phyloP scores from a whole-genome alignment of 1,139 yeast species.

The Geotrichum europaeum region DNA sequence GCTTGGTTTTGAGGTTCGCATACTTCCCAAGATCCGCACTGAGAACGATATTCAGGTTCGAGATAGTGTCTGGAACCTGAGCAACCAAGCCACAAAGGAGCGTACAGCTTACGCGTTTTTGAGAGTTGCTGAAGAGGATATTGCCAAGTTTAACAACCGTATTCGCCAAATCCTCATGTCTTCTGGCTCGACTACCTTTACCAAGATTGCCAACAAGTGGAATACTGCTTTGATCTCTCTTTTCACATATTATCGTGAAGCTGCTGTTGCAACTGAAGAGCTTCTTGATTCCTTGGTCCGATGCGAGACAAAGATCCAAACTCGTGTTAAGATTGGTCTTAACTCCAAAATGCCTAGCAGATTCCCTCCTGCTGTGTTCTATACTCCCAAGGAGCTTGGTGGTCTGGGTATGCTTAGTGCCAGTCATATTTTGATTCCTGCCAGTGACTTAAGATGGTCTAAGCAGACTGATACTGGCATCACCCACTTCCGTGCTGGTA shows the following conservation, averaged over 20 bases:
- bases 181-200: slow-evolving; percentile 91
- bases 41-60: slow-evolving; percentile 39
- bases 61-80: slow-evolving; percentile 91
- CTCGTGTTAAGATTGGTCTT: slow-evolving; percentile 87
- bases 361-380: slow-evolving; percentile 97
- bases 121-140: slow-evolving; percentile 75
- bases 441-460: slow-evolving; percentile 87
- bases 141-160: slow-evolving; percentile 73
- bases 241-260: slow-evolving; percentile 89
- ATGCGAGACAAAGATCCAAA: slow-evolving; percentile 90
- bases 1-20: slow-evolving; percentile 93
- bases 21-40: slow-evolving; percentile 64
- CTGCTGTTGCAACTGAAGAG: slow-evolving; percentile 76
- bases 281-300: slow-evolving; percentile 78
- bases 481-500: slow-evolving; percentile 90
- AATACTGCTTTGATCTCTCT: slow-evolving; percentile 84
- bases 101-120: slow-evolving; percentile 85
- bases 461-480: slow-evolving; percentile 92
- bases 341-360: slow-evolving; percentile 98
- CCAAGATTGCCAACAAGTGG: slow-evolving; percentile 95
- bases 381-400: slow-evolving; percentile 94
- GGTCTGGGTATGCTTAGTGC: slow-evolving; percentile 98
- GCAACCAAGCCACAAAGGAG: slow-evolving; percentile 67
- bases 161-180: slow-evolving; percentile 90
- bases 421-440: slow-evolving; percentile 89